Percentiles rank a stretch among this genome's conserved stretches.
phyloP scores from a whole-genome alignment of 2,329 filamentous ascomycete genomes.

The Verticillium klebahnii region DNA sequence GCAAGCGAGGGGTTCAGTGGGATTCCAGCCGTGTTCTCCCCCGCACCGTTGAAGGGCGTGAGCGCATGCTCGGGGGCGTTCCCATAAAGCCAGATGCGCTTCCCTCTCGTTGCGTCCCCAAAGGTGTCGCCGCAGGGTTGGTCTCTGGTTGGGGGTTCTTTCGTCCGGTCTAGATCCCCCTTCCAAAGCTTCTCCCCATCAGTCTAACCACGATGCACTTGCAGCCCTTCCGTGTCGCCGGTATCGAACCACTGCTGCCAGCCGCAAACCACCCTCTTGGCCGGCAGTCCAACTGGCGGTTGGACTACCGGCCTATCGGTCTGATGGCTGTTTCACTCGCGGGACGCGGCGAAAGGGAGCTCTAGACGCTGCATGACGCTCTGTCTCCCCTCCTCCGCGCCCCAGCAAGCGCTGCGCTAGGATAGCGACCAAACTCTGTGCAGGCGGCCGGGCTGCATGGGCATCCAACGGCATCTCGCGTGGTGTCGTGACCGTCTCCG shows the following conservation, averaged over 20 bases:
- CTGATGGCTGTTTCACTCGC: conserved; percentile 11
- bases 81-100: neutral
- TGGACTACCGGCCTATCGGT: conserved; percentile 4
- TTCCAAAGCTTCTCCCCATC: neutral
- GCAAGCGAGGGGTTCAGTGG: neutral
- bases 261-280: conserved; percentile 11
- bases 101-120: neutral
- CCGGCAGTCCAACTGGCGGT: neutral
- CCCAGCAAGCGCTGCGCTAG: neutral
- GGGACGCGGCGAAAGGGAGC: conserved; percentile 8
- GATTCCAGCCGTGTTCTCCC: neutral
- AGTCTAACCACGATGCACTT: neutral
- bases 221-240: conserved; percentile 1
- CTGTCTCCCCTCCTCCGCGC: neutral
- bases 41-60: neutral
- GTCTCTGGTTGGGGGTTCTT: neutral
- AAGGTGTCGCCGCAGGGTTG: neutral
- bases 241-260: neutral
- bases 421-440: neutral
- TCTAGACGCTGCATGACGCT: neutral
- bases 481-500: neutral
- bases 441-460: neutral
- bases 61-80: neutral
- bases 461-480: too few relatives aligned
- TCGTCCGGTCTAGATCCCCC: neutral